phyloP scores from a whole-genome alignment of 768 basidiomycete species.

The Dendrothele bispora region DNA sequence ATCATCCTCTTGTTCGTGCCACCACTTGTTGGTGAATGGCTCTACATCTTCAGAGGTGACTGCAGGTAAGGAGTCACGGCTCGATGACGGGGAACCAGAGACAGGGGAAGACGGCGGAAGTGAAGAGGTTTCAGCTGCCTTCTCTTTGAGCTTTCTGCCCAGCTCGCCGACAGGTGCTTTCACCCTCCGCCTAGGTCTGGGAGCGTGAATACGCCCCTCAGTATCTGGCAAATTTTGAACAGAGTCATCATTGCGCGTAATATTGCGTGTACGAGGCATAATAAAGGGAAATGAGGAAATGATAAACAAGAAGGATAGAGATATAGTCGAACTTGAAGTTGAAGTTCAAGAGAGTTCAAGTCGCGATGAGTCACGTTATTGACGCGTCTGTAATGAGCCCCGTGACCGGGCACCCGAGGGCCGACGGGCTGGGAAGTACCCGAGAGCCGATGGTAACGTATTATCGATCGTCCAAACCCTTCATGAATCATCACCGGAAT shows the following conservation, averaged over 20 bases:
- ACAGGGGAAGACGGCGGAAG: conserved; percentile 34
- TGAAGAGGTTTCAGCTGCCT: conserved; percentile 21
- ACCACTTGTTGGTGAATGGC: not conserved
- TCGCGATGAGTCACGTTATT: no score
- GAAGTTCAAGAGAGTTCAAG: no score
- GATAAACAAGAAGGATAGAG: no score
- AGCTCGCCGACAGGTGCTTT: not conserved
- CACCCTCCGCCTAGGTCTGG: not conserved
- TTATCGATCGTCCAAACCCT: no score
- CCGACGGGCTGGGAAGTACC: no score
- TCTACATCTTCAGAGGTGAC: not conserved
- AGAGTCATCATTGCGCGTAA: not conserved
- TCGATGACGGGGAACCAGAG: conserved; percentile 21
- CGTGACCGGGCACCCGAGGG: no score
- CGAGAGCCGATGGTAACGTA: no score
- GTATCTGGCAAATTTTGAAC: not conserved
- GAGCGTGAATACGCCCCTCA: not conserved
- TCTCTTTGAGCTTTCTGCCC: not conserved
- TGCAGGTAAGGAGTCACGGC: conserved; percentile 4
- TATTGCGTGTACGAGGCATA: not conserved
- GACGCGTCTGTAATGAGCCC: no score
- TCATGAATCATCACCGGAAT: no score
- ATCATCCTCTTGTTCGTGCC: conserved; percentile 5
- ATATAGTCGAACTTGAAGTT: no score
- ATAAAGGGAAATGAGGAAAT: not conserved